These are phyloP conservation scores for Russula abietina DNA, from an alignment of 768 basidiomycete genomes.

Conservation along the genomic window DNA sequence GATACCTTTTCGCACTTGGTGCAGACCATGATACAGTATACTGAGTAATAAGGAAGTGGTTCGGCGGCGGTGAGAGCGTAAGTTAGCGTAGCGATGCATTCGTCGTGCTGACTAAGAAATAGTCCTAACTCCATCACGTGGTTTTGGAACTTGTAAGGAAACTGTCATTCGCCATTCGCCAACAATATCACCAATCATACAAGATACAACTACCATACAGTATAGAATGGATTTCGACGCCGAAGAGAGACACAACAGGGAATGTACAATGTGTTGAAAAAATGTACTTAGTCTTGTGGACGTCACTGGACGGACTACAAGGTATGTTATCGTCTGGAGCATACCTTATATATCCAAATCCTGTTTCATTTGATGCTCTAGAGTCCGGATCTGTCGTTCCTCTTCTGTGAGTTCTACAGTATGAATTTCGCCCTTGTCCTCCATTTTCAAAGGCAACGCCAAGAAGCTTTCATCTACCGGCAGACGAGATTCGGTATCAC, in stretches of 20 bases:
- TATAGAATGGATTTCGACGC: no score
- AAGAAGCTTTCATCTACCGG: background rate
- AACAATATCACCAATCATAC: no score
- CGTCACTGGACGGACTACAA: no score
- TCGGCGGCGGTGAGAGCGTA: background rate
- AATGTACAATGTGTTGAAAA: background rate
- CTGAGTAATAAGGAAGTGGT: background rate
- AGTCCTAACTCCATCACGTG: background rate
- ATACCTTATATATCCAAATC: constrained; percentile 17
- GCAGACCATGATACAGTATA: constrained; percentile 73
- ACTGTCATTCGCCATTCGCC: no score
- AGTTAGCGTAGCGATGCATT: no score
- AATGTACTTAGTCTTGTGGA: background rate
- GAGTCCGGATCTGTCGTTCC: constrained; percentile 8
- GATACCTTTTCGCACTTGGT: constrained; percentile 73
- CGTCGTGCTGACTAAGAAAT: constrained; percentile 6
- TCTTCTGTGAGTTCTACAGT: background rate
- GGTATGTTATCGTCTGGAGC: background rate
- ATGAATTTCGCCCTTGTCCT: background rate
- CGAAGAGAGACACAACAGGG: no score
- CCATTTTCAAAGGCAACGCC: background rate
- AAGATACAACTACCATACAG: no score
- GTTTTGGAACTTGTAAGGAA: background rate
- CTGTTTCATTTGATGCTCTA: constrained; percentile 19
- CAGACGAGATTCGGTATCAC: constrained; percentile 13